Base-by-base conservation (phyloP, 106 monocot genomes). In the Dioscorea dumetorum region DNA sequence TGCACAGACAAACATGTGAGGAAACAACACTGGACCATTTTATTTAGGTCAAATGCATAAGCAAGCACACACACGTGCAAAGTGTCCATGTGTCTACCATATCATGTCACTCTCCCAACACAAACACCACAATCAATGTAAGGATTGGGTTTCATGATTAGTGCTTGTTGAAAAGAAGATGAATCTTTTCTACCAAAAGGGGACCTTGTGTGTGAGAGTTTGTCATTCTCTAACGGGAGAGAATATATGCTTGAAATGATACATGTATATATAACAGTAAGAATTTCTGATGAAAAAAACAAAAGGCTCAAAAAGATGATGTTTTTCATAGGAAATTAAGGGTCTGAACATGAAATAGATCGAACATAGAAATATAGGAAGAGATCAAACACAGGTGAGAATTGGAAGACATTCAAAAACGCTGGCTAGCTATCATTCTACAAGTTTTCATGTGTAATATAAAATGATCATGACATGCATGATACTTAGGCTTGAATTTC, bases 1-100 rank as follows among this genome's bases (percentile, higher is more conserved):
- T 51, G 58, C 35, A 59, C 58, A 58, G 33, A 59, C 22, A 70
- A 58, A 19, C 59, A 70, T 59, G 34, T 70, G 59, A 70, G 59
- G 41, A 59, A 69, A 70, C 28, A 28, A 3, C 34, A 20, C 57
- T 48, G 58, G 41, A 70, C 34, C 48, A 13, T 15, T 2, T 51
- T 13, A 15, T 7, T 52, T 23, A 65, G 41, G 48, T 49, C 65
- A 20, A 41, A 41, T 41, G 10, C 41, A 41, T 41, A 41, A 41
- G 41, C 41, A 41, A 41, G 41, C 48, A 49, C 8, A 19, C 48
- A 65, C 48, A 54, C 54, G 65, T 65, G 65, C 65, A 49, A 65
- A 14, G 22, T 2, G 32, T 49, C 22, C 65, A 48, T 32, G 49
- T 49, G 65, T 65, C 49, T 20, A 65, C 48, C n/a, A 32, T 28